Evolutionary conservation across 306 rosid species (phyloP).

Genomic region (Echinosophora koreensis): DNA sequence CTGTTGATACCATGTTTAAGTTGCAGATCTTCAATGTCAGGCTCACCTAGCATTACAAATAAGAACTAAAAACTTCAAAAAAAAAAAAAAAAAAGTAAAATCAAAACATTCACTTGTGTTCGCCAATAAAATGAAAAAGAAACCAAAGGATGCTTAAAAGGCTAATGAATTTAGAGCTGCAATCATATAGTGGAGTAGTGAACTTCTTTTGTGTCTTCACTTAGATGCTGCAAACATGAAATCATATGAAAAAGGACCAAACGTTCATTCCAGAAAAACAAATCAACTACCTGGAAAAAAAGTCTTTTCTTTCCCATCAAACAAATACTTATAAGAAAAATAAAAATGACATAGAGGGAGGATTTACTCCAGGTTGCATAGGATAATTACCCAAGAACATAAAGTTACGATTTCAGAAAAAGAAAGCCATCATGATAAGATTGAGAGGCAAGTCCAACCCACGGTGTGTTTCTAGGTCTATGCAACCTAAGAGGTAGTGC

Average conservation of each 20-base stretch:
- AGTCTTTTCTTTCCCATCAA: not conserved
- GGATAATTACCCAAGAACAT: constrained; percentile 19
- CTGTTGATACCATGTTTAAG: constrained; percentile 1
- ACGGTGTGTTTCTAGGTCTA: not conserved
- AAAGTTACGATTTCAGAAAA: constrained; percentile 5
- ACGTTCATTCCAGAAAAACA: not conserved
- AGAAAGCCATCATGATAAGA: not conserved
- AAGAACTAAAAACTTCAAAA: not conserved
- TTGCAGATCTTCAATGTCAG: constrained; percentile 30
- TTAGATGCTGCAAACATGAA: not conserved
- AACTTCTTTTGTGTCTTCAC: not conserved
- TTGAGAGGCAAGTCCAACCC: not conserved
- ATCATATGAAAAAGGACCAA: not conserved
- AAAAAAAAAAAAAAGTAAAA: constrained; percentile 5
- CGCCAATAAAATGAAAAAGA: constrained; percentile 24
- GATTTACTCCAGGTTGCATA: constrained; percentile 19
- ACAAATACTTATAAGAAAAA: not conserved
- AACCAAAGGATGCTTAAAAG: too few species aligned
- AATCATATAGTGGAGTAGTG: too few species aligned
- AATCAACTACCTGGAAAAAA: not conserved
- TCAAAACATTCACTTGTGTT: not conserved
- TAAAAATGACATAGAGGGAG: not conserved
- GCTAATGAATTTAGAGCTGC: too few species aligned
- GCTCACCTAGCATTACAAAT: not conserved
- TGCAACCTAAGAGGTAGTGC: not conserved